Conservation (phyloP, 1,284 basidiomycete genomes). For the Moesziomyces sp. region DNA sequence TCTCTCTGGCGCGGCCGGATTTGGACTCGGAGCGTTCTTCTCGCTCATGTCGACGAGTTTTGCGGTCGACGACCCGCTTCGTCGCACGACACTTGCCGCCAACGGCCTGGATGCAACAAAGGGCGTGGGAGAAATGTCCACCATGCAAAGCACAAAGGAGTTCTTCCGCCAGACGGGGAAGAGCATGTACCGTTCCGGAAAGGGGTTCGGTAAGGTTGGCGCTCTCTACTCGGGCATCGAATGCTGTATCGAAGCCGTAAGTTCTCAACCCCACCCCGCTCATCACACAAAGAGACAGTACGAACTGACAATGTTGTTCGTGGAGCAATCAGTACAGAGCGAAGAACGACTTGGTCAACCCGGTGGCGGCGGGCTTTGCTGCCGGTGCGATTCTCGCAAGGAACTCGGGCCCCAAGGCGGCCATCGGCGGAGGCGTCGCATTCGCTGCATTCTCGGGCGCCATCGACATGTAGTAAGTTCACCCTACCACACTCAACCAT, state of each 20-base stretch:
- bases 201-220: constrained; percentile 94
- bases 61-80: constrained; percentile 87
- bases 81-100: constrained; percentile 52
- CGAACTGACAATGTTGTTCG: not conserved
- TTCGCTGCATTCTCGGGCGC: constrained; percentile 66
- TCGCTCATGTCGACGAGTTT: constrained; percentile 95
- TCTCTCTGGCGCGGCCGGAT: constrained; percentile 80
- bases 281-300: too few species aligned
- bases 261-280: constrained; percentile 61
- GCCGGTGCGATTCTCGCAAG: constrained; percentile 63
- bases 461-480: constrained; percentile 63
- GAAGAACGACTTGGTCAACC: constrained; percentile 65
- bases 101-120: constrained; percentile 20
- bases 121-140: constrained; percentile 36
- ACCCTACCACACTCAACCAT: not conserved
- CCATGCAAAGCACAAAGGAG: constrained; percentile 79
- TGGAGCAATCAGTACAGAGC: constrained; percentile 55
- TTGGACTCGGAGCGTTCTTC: constrained; percentile 93
- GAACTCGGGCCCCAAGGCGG: constrained; percentile 62
- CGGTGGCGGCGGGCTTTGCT: constrained; percentile 59
- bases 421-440: constrained; percentile 61
- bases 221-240: constrained; percentile 92
- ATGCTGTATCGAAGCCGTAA: constrained; percentile 92
- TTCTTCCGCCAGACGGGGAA: constrained; percentile 95
- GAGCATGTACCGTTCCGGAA: constrained; percentile 89